Base-by-base conservation (phyloP, 1,139 yeast genomes). In the Geotrichum bryndzae region DNA sequence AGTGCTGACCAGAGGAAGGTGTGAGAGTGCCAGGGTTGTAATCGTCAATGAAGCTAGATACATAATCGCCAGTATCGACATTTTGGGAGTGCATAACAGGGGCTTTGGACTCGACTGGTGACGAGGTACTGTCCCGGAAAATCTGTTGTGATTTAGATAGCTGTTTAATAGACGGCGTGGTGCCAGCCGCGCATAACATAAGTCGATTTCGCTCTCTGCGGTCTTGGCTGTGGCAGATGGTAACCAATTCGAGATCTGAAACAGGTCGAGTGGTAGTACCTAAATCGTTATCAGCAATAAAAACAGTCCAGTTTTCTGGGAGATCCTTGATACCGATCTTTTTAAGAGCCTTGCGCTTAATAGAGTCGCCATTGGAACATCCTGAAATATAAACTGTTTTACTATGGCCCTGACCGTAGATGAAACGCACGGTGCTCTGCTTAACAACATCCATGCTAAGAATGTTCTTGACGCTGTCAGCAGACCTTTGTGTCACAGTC, bases 321-420 rank as follows among this genome's bases (percentile, higher is more conserved):
- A 74, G 80, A 64, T 75, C 84, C 72, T 67, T 69, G 50, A 66
- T 57, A 31, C 64, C 68, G 31, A 88, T 73, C 68, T 84, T 83
- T 68, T 84, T 83, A 64, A 90, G 76, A 1, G 89, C 85, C 67
- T 86, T 86, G 58, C 85, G 79, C 72, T 89, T 90, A 59, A 90
- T 88, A 13, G 91, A 84, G 61, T 84, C 88, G 1, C 96, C 92
- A 70, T 87, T 87, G 72, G 85, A 87, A 70, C 96, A 89, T 0
- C 92, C 96, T 13, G 86, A 83, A 1, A 90, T 87, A 68, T 87
- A 86, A 51, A 90, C 86, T 59, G 83, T 80, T 68, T 86, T 86
- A 6, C 85, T 80, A n/a, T 87, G 80, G 0, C 97, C 97, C 60
- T 70, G 73, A 27, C 71, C 68, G 63, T 71, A 78, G 52, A 91